Evolutionary conservation across 306 rosid genomes (phyloP), one percentile per base, ranked within the genome.

Genomic region (Citrullus amarus): DNA sequence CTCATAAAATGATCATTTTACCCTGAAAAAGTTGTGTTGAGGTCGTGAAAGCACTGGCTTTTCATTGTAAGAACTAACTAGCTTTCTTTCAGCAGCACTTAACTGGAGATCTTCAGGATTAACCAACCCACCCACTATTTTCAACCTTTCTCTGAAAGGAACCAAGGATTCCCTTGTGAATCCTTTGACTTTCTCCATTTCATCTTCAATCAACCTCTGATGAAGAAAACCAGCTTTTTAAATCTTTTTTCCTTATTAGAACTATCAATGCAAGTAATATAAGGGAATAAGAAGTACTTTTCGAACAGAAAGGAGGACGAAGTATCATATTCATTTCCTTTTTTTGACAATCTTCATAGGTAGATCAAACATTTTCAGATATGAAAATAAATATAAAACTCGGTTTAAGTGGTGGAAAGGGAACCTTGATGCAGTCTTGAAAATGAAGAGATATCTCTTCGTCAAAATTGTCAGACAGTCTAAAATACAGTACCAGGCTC

Each of bases 31-130:
- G 16, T 76, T 82, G 74, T 94, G 98, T 75, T 94, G 98, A 80
- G 98, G 98, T 25, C 98, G 93, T 0, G 98, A 94, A 28, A 94
- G 92, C 80, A 94, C 97, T 18, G 97, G 97, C 86, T 94, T 92
- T 82, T 91, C 93, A 80, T 94, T 94, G 70, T 94, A 92, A 77
- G 92, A 89, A 74, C 77, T 39, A 17, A 94, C 77, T n/a, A 94
- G 93, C 83, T 89, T 94, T 80, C 60, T 94, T 83, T 91, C 98
- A 3, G 98, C 57, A 10, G 91, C 82, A 81, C 88, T 83, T 80
- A 94, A 71, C 58, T 70, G 75, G 61, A 94, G 95, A 32, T 94
- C 97, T 59, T 92, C 95, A 57, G 97, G 92, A 87, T 94, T 94
- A 58, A 89, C 96, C 72, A 88, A 62, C 32, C 94, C 96, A 30